A percentile compares a stretch with the other conserved stretches of the same genome.
phyloP scores from a whole-genome alignment of 2,329 filamentous ascomycete genomes.

The Furcasterigmium furcatum region DNA sequence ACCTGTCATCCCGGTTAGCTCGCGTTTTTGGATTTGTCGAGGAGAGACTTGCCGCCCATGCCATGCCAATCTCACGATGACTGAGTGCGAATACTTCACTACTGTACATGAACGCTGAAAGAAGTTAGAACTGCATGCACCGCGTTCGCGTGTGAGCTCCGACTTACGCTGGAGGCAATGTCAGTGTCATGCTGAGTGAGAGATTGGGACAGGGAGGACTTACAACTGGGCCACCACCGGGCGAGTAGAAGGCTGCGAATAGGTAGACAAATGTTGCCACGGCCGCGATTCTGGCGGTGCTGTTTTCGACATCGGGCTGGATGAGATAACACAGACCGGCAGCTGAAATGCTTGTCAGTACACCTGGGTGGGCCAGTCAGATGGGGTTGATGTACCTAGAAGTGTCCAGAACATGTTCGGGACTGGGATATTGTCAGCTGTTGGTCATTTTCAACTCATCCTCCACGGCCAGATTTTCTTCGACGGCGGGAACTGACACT shows the following conservation, averaged over 20 bases:
- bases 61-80: constrained; percentile 63
- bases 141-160: background rate
- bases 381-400: constrained; percentile 25
- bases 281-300: constrained; percentile 42
- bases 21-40: background rate
- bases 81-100: constrained; percentile 58
- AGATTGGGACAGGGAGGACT: constrained; percentile 50
- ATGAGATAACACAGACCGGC: constrained; percentile 35
- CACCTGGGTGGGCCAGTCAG: background rate
- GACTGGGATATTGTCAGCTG: constrained; percentile 65
- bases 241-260: constrained; percentile 59
- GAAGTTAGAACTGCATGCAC: background rate
- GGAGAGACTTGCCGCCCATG: constrained; percentile 41
- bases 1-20: constrained; percentile 29
- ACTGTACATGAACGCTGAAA: too few species aligned
- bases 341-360: constrained; percentile 10
- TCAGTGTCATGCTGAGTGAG: background rate
- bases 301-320: constrained; percentile 13
- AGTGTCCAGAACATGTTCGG: constrained; percentile 64
- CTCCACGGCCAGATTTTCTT: too few species aligned
- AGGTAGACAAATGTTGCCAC: constrained; percentile 63
- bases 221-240: constrained; percentile 50
- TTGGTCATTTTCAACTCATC: too few species aligned
- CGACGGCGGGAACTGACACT: constrained; percentile 62
- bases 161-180: background rate